Evolutionary conservation across 2,329 filamentous ascomycete genomes (phyloP), one percentile per base, ranked within the genome.

Genomic region (Penicillium sp.): DNA sequence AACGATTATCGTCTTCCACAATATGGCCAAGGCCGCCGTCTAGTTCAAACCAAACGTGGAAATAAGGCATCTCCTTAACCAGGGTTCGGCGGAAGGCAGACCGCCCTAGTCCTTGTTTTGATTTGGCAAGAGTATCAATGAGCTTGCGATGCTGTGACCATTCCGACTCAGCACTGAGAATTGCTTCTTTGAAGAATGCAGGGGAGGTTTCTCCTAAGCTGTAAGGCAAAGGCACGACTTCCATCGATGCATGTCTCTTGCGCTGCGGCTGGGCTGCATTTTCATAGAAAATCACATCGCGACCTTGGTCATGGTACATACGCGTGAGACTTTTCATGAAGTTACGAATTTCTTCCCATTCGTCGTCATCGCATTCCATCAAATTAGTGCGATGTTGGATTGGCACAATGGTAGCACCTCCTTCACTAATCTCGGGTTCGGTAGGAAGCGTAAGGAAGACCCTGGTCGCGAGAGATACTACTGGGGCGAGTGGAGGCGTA

Each of bases 271-370:
- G 79, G 0, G 91, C 92, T 2, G 94, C 94, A 70, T 99, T 97
- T 70, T 99, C 94, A 78, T 99, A 99, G 76, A 99, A 99, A 59
- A 99, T 79, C 9, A 97, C 92, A 65, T 94, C 90, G 47, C 90
- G 88, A 10, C 92, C 91, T 72, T 95, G 91, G 40, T 92, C 89
- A 75, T 96, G 91, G 74, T 97, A 99, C 84, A 97, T 88, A 41
- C 93, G 86, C 4, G 89, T 97, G 18, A 99, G 81, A 55, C 85
- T 89, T 77, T 99, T 99, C 93, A 97, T 97, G 70, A 99, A 99
- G 72, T 99, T 99, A 63, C 94, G 89, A 6, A 99, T 87, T 74
- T 99, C 94, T 70, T 99, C 94, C 95, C 95, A 99, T 71, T 99
- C 94, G 69, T 99, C 94, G 68, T 99, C 93, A 72, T 97, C 93